Base-by-base conservation (phyloP, 768 basidiomycete species). In the Heimioporus sp. region DNA sequence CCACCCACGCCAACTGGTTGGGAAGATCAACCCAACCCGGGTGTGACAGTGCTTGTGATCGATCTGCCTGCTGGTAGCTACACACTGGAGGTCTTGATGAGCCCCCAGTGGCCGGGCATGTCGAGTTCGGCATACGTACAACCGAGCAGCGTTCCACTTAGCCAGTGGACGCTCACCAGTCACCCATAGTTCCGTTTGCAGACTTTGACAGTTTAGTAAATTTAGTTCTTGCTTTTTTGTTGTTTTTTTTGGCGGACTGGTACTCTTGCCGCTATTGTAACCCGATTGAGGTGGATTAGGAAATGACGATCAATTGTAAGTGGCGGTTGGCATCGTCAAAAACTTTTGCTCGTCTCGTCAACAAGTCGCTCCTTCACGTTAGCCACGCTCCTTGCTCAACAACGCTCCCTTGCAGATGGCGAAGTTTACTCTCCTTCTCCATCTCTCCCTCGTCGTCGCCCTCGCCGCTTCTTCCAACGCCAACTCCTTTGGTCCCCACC, bases 71-170 rank as follows among this genome's bases (percentile, higher is more conserved):
- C 80, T 24, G 92, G 92, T n/a, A 71, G 72, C 43, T 86, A 90
- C 70, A 87, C 74, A 15, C 69, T 97, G 43, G 82, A 95, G 72
- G 86, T 98, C 46, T 67, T 98, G 65, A 88, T 98, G 74, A 93
- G 82, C 69, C 97, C 96, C n/a, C 90, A 96, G 63, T 98, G 94
- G 93, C 69, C 76, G 36, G 84, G 81, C 28, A 80, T 87, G 76
- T 73, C 80, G 32, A 62, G 81, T 42, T 76, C 74, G 86, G 82
- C 69, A 79, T 87, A 68, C 41, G 65, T 46, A 55, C 86, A 82
- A 12, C 94, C 94, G 0, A 71, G 76, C 10, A 76, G 76, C 35
- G 93, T 98, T 16, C 62, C 83, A 2, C 68, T 98, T 49, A 80
- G 77, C 55, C 71, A 70, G 57, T 98, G 96, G 96, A 77, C 80